phyloP scores from a whole-genome alignment of 1,284 basidiomycete genomes.

The Fomitiporia mediterranea region DNA sequence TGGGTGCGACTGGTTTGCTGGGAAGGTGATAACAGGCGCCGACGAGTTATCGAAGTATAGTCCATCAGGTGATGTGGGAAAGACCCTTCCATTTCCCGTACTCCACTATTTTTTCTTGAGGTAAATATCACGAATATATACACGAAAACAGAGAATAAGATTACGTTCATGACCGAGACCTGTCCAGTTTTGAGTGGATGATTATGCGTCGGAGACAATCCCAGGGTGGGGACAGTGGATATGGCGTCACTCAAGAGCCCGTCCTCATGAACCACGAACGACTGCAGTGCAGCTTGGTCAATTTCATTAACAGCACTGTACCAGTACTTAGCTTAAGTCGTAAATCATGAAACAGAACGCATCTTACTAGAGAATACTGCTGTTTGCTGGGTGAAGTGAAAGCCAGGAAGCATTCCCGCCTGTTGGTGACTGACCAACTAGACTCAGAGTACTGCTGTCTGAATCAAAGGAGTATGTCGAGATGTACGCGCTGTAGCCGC shows the following conservation, averaged over 20 bases:
- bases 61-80: conserved; percentile 39
- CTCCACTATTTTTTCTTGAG: conserved; percentile 45
- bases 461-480: conserved; percentile 57
- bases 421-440: conserved; percentile 44
- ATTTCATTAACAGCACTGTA: conserved; percentile 54
- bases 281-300: conserved; percentile 44
- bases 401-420: conserved; percentile 56
- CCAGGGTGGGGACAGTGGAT: conserved; percentile 45
- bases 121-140: neutral
- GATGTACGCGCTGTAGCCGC: conserved; percentile 55
- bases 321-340: neutral
- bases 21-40: conserved; percentile 48
- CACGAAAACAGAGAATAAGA: conserved; percentile 23
- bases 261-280: conserved; percentile 44
- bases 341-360: conserved; percentile 10
- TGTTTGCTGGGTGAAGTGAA: conserved; percentile 45
- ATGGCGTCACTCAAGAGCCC: conserved; percentile 44
- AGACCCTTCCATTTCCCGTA: conserved; percentile 51
- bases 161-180: conserved; percentile 55
- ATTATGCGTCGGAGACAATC: conserved; percentile 47
- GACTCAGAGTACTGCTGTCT: conserved; percentile 39
- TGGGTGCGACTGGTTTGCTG: conserved; percentile 49
- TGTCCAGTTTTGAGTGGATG: conserved; percentile 47
- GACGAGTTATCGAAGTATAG: conserved; percentile 40
- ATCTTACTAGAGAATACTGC: conserved; percentile 52